Conservation (phyloP, 352 stramenopile genomes). For the Phytophthora vignae region DNA sequence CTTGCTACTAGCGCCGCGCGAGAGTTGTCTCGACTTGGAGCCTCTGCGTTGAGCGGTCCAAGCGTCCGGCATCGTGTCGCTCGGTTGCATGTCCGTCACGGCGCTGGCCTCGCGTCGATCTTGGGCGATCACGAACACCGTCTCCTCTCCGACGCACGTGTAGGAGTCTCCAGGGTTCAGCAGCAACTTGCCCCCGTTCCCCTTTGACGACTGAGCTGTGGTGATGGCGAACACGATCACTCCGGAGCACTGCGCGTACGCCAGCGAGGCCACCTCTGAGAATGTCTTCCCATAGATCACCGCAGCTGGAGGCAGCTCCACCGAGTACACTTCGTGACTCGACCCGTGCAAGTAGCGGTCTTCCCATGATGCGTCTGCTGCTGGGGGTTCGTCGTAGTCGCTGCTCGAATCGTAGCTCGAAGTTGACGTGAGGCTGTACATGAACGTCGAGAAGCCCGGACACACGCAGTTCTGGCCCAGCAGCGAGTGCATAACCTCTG, state of each 20-base stretch:
- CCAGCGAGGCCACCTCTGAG: conserved; percentile 73
- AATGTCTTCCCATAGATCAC: conserved; percentile 78
- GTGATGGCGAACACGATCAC: conserved; percentile 81
- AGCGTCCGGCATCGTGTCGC: conserved; percentile 27
- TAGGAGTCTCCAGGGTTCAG: conserved; percentile 83
- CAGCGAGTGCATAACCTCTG: conserved; percentile 81
- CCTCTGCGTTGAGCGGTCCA: conserved; percentile 30
- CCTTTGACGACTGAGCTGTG: conserved; percentile 28
- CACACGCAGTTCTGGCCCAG: conserved; percentile 88
- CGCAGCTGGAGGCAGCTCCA: conserved; percentile 53
- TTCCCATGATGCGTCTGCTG: conserved; percentile 61
- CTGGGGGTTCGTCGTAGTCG: conserved; percentile 34
- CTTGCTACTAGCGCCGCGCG: conserved; percentile 20
- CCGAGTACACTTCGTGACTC: conserved; percentile 84
- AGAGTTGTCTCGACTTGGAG: conserved; percentile 22
- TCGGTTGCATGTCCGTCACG: conserved; percentile 31
- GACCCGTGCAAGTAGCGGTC: conserved; percentile 74
- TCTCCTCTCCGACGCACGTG: conserved; percentile 67
- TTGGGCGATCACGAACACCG: conserved; percentile 76
- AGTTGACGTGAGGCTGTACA: conserved; percentile 86
- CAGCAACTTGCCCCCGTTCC: conserved; percentile 51
- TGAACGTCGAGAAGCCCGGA: conserved; percentile 85
- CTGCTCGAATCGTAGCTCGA: conserved; percentile 58
- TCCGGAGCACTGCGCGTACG: conserved; percentile 73
- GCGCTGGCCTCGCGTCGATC: conserved; percentile 39